phyloP scores from a whole-genome alignment of 2,329 filamentous ascomycete genomes.

The Ceratocystis destructans region DNA sequence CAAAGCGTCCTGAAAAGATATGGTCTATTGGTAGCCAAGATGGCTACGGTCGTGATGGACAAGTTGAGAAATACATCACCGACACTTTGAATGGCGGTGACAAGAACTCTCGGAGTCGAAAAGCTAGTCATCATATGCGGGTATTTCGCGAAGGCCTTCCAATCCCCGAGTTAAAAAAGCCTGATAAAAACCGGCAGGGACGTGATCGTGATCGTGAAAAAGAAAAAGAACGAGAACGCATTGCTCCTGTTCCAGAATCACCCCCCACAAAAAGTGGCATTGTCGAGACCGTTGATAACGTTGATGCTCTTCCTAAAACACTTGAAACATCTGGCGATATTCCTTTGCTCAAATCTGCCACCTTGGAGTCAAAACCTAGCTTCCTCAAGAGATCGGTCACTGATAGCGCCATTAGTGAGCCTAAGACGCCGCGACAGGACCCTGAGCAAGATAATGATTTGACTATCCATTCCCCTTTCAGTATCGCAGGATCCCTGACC shows the following conservation, averaged over 20 bases:
- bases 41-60: conserved; percentile 33
- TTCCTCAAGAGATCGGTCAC: not conserved
- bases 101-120: conserved; percentile 48
- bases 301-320: conserved; percentile 12
- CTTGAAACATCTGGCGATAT: conserved; percentile 10
- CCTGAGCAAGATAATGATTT: conserved; percentile 12
- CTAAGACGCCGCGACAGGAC: conserved; percentile 10
- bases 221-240: conserved; percentile 7
- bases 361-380: not conserved
- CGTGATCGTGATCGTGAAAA: conserved; percentile 14
- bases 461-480: conserved; percentile 14
- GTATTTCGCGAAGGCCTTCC: conserved; percentile 53
- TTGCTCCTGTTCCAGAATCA: conserved; percentile 12
- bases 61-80: conserved; percentile 51
- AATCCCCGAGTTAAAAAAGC: conserved; percentile 43
- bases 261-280: conserved; percentile 4
- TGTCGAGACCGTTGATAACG: not conserved
- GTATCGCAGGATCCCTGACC: conserved; percentile 12
- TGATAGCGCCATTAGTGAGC: not conserved
- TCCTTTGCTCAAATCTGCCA: not conserved
- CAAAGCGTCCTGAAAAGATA: conserved; percentile 40
- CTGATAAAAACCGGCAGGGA: conserved; percentile 27
- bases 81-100: conserved; percentile 49
- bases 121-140: conserved; percentile 51
- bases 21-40: conserved; percentile 47